Conservation (phyloP, 2,329 filamentous ascomycete species). For the Chrysoporthe cubensis region DNA sequence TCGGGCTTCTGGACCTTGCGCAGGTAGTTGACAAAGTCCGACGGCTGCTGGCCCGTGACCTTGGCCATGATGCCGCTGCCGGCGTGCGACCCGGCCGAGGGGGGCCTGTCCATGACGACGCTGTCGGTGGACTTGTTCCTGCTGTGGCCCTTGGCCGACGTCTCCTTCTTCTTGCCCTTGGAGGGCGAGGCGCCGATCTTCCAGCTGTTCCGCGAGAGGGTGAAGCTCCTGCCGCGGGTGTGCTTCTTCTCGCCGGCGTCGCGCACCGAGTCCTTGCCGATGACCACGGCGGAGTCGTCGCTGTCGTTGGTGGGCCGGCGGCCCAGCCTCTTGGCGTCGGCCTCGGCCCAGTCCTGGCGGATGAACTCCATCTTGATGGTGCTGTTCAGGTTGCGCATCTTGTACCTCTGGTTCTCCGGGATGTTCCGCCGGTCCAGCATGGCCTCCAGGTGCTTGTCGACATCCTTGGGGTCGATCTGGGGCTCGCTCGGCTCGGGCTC, state of each 20-base stretch:
- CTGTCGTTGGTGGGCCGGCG: slow-evolving; percentile 51
- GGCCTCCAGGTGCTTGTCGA: slow-evolving; percentile 62
- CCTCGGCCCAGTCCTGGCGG: slow-evolving; percentile 80
- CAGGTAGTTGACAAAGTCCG: slow-evolving; percentile 86
- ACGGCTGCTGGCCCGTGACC: slow-evolving; percentile 74
- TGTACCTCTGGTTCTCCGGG: slow-evolving; percentile 88
- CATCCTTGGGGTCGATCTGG: slow-evolving; percentile 56
- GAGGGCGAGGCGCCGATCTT: slow-evolving; percentile 69
- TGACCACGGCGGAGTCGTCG: slow-evolving; percentile 38
- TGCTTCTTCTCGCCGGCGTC: slow-evolving; percentile 55
- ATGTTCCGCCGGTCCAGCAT: slow-evolving; percentile 87
- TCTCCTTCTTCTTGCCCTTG: slow-evolving; percentile 75
- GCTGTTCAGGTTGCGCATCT: slow-evolving; percentile 87
- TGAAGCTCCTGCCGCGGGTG: slow-evolving; percentile 77
- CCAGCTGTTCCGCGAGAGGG: slow-evolving; percentile 64
- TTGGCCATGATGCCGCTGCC: slow-evolving; percentile 65
- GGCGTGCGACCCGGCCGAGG: slow-evolving; percentile 56
- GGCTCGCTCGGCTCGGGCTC: slow-evolving; percentile 52
- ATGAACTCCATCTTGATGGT: slow-evolving; percentile 97
- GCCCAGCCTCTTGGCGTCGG: slow-evolving; percentile 53
- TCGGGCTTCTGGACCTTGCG: slow-evolving; percentile 80
- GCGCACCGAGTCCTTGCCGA: slow-evolving; percentile 38
- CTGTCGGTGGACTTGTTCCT: slow-evolving; percentile 76
- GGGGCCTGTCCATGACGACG: slow-evolving; percentile 62
- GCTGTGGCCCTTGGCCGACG: slow-evolving; percentile 64